Conservation (phyloP, 371 early-diverging fungal species). For the Mortierella sp. region DNA sequence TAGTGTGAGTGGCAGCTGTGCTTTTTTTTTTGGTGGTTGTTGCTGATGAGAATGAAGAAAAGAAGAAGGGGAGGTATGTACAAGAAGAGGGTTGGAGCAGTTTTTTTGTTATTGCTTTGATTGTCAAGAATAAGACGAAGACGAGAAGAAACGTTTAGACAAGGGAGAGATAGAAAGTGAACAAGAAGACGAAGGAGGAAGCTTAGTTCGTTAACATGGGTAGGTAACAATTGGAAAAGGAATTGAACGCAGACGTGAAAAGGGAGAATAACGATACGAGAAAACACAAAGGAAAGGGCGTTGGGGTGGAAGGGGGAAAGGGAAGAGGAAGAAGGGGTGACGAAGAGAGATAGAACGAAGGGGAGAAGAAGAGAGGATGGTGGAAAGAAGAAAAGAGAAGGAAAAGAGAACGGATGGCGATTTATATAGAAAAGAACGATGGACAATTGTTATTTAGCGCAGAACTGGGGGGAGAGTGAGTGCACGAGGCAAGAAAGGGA, state of each 20-base stretch:
- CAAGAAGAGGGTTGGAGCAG: neutral
- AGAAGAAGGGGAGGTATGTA: slow-evolving; percentile 4
- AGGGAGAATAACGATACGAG: slow-evolving; percentile 1
- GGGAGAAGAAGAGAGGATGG: slow-evolving; percentile 7
- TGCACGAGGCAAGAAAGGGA: neutral
- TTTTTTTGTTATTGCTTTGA: slow-evolving; percentile 11
- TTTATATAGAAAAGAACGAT: neutral
- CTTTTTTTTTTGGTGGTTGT: slow-evolving; percentile 21
- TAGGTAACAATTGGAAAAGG: slow-evolving; percentile 15
- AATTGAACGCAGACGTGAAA: slow-evolving; percentile 14
- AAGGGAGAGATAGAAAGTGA: slow-evolving; percentile 10
- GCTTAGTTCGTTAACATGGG: slow-evolving; percentile 12
- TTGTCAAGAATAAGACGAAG: neutral
- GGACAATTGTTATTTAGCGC: neutral
- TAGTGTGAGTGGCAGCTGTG: neutral
- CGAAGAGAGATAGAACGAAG: slow-evolving; percentile 8
- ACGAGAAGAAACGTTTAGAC: neutral
- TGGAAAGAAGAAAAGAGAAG: neutral
- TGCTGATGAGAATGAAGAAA: neutral
- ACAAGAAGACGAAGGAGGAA: slow-evolving; percentile 1
- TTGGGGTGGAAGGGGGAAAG: slow-evolving; percentile 7
- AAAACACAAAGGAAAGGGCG: slow-evolving; percentile 1
- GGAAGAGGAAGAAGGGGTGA: slow-evolving; percentile 11
- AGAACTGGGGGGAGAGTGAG: neutral
- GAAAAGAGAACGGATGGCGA: neutral